phyloP scores from a whole-genome alignment of 495 filamentous ascomycete genomes.

The Lasiosphaeria miniovina region DNA sequence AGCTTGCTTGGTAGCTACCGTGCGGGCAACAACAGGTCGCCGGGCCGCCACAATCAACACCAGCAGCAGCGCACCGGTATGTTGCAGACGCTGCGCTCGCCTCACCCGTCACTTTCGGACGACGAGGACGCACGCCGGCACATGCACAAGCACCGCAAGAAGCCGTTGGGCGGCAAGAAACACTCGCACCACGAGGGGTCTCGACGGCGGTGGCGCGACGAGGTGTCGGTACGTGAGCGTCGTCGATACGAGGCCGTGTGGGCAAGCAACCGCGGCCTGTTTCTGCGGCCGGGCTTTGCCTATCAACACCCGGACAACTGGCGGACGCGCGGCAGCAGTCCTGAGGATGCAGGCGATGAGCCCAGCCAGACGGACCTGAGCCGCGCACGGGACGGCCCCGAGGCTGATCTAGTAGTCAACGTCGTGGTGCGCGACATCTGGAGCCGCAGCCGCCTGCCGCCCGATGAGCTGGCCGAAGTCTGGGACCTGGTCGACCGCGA shows the following conservation, averaged over 20 bases:
- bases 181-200: conserved; percentile 87
- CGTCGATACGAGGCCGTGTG: conserved; percentile 96
- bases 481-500: conserved; percentile 80
- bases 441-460: conserved; percentile 68
- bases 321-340: conserved; percentile 1
- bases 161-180: conserved; percentile 42
- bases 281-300: conserved; percentile 20
- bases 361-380: conserved; percentile 9
- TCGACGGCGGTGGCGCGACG: conserved; percentile 77
- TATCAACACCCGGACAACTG: conserved; percentile 7
- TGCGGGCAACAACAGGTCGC: conserved; percentile 52
- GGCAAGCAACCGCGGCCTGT: conserved; percentile 85
- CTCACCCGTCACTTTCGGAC: conserved; percentile 52
- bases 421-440: conserved; percentile 85
- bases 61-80: conserved; percentile 43
- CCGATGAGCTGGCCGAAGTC: conserved; percentile 68
- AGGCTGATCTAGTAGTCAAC: conserved; percentile 63
- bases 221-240: conserved; percentile 72
- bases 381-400: conserved; percentile 17
- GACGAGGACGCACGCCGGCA: conserved; percentile 50
- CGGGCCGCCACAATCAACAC: conserved; percentile 44
- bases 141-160: conserved; percentile 43
- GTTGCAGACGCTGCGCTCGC: conserved; percentile 71
- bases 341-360: not conserved
- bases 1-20: conserved; percentile 18